phyloP scores from a whole-genome alignment of 1,284 basidiomycete species.

The Trichosporon sp. region DNA sequence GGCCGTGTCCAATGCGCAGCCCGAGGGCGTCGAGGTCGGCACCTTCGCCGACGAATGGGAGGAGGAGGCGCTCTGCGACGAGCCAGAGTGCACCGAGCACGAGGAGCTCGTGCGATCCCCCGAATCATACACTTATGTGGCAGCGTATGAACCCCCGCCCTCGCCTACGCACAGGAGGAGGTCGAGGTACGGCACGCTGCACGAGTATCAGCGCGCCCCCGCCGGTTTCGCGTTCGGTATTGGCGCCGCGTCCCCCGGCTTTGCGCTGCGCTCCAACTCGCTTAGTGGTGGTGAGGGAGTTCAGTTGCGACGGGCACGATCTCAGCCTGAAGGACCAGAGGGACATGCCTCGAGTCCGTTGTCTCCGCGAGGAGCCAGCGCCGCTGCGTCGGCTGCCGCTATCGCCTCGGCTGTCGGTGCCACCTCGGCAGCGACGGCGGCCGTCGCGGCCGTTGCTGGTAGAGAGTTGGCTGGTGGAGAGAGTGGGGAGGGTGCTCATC shows the following conservation, averaged over 20 bases:
- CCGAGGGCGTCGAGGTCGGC: constrained; percentile 55
- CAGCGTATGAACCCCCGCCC: constrained; percentile 23
- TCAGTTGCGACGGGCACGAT: neutral
- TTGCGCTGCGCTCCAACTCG: constrained; percentile 48
- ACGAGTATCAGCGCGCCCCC: constrained; percentile 43
- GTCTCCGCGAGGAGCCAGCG: neutral
- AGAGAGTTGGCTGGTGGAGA: too few relatives aligned
- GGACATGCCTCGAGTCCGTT: neutral
- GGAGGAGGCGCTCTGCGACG: constrained; percentile 30
- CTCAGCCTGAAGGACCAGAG: neutral
- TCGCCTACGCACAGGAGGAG: constrained; percentile 33
- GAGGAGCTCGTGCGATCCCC: constrained; percentile 31
- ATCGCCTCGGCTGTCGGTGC: neutral
- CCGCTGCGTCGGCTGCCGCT: neutral
- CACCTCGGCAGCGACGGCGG: too few relatives aligned
- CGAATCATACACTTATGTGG: neutral
- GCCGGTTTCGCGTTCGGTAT: constrained; percentile 56
- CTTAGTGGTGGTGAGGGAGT: constrained; percentile 25
- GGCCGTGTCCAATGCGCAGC: constrained; percentile 65
- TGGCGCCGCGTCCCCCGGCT: constrained; percentile 56
- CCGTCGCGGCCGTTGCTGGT: too few relatives aligned
- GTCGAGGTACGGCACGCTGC: constrained; percentile 55
- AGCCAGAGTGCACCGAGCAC: constrained; percentile 32
- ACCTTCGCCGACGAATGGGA: constrained; percentile 51
- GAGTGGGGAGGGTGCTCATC: too few relatives aligned